Conservation (phyloP, 331 rosid genomes). For the Pyracantha coccinea region DNA sequence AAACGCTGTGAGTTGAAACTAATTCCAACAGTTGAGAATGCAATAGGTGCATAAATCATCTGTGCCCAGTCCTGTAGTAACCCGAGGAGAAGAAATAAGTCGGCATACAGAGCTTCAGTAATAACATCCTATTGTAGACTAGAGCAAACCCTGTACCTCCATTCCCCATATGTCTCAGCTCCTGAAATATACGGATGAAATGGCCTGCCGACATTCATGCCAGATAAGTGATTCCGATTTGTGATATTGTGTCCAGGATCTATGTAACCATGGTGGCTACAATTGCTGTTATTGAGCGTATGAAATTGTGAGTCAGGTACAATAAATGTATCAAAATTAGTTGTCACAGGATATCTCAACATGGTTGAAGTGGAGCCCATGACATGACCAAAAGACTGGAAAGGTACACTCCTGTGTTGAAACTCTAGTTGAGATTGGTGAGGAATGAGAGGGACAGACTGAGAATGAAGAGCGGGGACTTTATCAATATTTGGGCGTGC, state of each 20-base stretch:
- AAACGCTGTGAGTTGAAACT: background rate
- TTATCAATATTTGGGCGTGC: conserved; percentile 9
- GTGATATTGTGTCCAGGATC: conserved; percentile 18
- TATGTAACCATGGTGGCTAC: conserved; percentile 10
- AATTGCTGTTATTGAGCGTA: background rate
- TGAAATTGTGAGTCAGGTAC: conserved; percentile 13
- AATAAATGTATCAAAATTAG: conserved; percentile 12
- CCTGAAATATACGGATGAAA: conserved; percentile 13
- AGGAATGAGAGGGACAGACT: conserved; percentile 13
- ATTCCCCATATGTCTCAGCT: conserved; percentile 15
- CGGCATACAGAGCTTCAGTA: background rate
- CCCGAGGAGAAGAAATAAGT: background rate
- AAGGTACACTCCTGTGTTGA: conserved; percentile 23
- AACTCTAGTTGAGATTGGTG: conserved; percentile 19
- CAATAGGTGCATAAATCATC: background rate
- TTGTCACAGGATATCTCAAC: conserved; percentile 20
- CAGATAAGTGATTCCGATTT: conserved; percentile 13
- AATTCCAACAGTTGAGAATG: background rate
- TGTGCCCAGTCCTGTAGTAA: background rate
- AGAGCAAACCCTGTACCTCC: conserved; percentile 1
- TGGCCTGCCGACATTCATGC: conserved; percentile 10
- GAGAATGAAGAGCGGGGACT: conserved; percentile 17
- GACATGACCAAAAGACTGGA: conserved; percentile 6
- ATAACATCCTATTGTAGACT: background rate
- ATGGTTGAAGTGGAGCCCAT: conserved; percentile 15